Percentiles rank a stretch among this genome's conserved stretches.
These are phyloP conservation scores for Nakazawaea holstii DNA, from an alignment of 805 yeast genomes.

Conservation along the genomic window DNA sequence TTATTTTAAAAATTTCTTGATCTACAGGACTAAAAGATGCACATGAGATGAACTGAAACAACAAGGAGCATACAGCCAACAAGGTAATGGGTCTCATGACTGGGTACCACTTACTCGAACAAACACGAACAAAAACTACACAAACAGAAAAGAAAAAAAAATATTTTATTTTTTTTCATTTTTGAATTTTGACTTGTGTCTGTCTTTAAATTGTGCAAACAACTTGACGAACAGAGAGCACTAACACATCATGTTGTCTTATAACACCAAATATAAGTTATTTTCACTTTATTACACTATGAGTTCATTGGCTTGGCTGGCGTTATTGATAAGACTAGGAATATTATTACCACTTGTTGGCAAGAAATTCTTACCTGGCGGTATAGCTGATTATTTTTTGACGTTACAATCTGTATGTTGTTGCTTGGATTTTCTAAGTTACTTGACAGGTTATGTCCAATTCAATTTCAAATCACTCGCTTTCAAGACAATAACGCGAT, in stretches of 20 bases:
- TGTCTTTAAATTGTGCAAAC: too few species aligned
- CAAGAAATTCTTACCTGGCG: conserved; percentile 59
- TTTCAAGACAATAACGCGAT: conserved; percentile 12
- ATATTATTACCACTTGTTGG: conserved; percentile 63
- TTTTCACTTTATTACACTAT: conserved; percentile 14
- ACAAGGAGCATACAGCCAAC: neutral
- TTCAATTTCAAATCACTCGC: conserved; percentile 13
- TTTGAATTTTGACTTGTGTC: neutral
- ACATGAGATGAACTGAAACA: conserved; percentile 1
- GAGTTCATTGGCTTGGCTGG: conserved; percentile 39
- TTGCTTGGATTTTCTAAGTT: conserved; percentile 17
- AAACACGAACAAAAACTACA: neutral
- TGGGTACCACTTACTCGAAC: neutral
- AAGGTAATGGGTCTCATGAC: neutral
- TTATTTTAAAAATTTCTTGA: conserved; percentile 72
- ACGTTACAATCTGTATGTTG: conserved; percentile 13
- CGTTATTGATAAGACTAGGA: conserved; percentile 42
- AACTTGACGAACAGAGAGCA: neutral
- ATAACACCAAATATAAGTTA: neutral
- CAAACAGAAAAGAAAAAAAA: neutral
- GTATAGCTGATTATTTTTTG: conserved; percentile 59
- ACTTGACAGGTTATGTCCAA: conserved; percentile 3
- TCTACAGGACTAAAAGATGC: conserved; percentile 46
- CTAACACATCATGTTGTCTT: neutral
- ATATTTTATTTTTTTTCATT: neutral